These are phyloP conservation scores for Astragalus membranaceus DNA, from an alignment of 306 rosid genomes.

Conservation along the genomic window DNA sequence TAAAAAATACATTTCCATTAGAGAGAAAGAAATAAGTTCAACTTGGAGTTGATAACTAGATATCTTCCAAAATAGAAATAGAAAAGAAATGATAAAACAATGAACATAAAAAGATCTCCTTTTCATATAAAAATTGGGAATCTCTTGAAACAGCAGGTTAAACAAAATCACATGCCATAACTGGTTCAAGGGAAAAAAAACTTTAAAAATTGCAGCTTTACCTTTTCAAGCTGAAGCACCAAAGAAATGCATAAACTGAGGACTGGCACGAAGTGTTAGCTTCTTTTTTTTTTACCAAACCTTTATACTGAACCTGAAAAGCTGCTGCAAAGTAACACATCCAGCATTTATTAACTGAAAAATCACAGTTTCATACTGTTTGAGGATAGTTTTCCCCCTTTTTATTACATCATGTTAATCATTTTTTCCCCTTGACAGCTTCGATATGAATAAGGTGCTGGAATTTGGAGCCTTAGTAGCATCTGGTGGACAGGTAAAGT, in stretches of 20 bases:
- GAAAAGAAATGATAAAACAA: background rate
- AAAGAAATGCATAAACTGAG: constrained; percentile 13
- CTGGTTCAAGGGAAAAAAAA: background rate
- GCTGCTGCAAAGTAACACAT: background rate
- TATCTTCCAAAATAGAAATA: background rate
- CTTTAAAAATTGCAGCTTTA: background rate
- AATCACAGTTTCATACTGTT: background rate
- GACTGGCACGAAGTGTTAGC: background rate
- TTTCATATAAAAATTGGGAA: background rate
- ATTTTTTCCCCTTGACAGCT: constrained; percentile 42
- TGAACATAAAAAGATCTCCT: background rate
- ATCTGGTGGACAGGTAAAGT: constrained; percentile 89
- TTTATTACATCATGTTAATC: background rate
- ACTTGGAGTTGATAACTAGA: background rate
- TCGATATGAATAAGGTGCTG: constrained; percentile 83
- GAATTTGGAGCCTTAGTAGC: constrained; percentile 94
- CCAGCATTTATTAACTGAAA: background rate
- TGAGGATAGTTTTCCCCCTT: background rate
- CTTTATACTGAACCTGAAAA: background rate
- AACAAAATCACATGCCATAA: background rate
- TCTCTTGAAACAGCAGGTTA: background rate
- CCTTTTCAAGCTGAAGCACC: background rate
- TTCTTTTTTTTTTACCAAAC: constrained; percentile 3
- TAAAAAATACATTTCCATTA: background rate
- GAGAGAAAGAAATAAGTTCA: background rate